Conservation (phyloP, 495 filamentous ascomycete genomes). For the Parathielavia hyrcaniae region DNA sequence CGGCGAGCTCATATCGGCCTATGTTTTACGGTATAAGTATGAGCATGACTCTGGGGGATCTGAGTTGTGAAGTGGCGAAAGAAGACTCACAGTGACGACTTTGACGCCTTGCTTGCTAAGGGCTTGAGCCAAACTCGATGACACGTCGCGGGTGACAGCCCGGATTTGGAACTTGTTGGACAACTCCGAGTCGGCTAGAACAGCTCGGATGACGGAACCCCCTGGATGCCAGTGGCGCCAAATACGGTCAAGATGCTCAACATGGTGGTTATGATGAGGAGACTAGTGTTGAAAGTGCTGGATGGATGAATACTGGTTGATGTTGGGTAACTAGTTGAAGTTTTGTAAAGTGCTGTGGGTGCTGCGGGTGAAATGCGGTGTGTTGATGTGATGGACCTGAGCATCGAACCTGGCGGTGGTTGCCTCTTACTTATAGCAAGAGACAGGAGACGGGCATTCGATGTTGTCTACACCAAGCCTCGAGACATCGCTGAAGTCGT, state of each 20-base stretch:
- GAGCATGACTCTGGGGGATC: not conserved
- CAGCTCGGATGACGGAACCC: constrained; percentile 50
- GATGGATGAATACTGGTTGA: not conserved
- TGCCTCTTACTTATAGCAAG: too few relatives aligned
- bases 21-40: not conserved
- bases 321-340: too few relatives aligned
- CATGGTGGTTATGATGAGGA: constrained; percentile 2
- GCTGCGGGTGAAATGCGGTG: too few relatives aligned
- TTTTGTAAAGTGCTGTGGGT: too few relatives aligned
- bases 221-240: constrained; percentile 59
- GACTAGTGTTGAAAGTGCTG: too few relatives aligned
- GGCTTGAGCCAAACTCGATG: constrained; percentile 31
- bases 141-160: constrained; percentile 49
- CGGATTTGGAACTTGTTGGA: constrained; percentile 48
- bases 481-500: too few relatives aligned
- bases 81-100: constrained; percentile 16
- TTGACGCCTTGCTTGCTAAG: constrained; percentile 39
- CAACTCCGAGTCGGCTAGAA: constrained; percentile 46
- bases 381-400: too few relatives aligned
- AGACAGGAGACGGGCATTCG: too few relatives aligned
- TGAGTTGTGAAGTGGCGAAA: too few relatives aligned
- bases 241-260: constrained; percentile 47
- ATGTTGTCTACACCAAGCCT: too few relatives aligned
- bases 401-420: too few relatives aligned
- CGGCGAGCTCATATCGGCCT: constrained; percentile 35